These are phyloP conservation scores for Colletotrichum phormii DNA, from an alignment of 2,329 filamentous ascomycete species.

Conservation along the genomic window DNA sequence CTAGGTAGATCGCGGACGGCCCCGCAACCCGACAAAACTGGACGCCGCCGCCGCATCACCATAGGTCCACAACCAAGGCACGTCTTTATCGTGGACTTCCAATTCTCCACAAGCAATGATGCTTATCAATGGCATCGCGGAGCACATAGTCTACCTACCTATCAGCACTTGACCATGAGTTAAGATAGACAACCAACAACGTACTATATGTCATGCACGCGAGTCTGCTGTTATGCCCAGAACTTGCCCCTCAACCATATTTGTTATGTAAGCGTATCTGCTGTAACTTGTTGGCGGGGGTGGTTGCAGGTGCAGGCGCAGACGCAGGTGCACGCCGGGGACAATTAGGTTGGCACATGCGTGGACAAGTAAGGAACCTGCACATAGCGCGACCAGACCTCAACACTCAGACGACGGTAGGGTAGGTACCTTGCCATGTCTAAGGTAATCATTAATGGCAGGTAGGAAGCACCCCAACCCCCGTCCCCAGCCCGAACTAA, in stretches of 20 bases:
- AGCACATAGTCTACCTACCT: background rate
- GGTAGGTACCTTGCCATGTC: too few species aligned
- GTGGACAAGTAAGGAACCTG: background rate
- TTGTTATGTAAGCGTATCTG: background rate
- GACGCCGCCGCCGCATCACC: background rate
- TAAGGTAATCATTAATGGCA: too few species aligned
- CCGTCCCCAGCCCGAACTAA: background rate
- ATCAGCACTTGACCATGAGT: too few species aligned
- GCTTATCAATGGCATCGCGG: background rate
- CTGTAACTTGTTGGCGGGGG: background rate
- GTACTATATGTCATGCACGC: too few species aligned
- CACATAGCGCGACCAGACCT: too few species aligned
- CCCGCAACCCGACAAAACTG: background rate
- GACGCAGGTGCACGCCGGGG: background rate
- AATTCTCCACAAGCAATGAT: background rate
- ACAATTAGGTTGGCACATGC: background rate
- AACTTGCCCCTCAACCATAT: too few species aligned
- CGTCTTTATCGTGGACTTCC: background rate
- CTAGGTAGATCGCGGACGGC: background rate
- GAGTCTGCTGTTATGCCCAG: too few species aligned
- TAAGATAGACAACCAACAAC: too few species aligned
- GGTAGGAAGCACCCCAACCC: background rate
- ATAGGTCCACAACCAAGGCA: background rate
- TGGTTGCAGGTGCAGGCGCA: background rate
- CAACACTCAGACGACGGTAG: too few species aligned